Evolutionary conservation across 2,329 filamentous ascomycete species (phyloP).

Genomic region (Cladosporium sp.): DNA sequence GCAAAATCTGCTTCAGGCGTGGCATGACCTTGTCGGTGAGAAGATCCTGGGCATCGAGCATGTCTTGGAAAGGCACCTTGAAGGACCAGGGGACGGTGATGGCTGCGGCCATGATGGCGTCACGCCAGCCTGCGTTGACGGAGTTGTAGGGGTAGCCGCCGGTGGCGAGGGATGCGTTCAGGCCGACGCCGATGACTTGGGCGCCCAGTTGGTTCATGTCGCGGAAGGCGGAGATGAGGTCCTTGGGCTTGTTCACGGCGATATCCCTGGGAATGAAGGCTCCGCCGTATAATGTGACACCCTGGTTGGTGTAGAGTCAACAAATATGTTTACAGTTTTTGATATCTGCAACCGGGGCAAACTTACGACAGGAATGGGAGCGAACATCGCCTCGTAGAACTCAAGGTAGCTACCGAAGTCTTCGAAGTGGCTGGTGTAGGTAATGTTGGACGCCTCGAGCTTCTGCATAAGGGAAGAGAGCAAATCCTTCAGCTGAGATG

Average conservation of each 20-base stretch:
- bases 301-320: constrained; percentile 1
- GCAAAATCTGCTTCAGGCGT: constrained; percentile 41
- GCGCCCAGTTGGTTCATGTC: constrained; percentile 39
- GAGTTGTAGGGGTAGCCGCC: constrained; percentile 38
- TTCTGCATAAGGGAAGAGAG: constrained; percentile 48
- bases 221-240: constrained; percentile 37
- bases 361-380: constrained; percentile 35
- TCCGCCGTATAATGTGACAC: constrained; percentile 31
- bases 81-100: constrained; percentile 42
- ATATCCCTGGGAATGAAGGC: constrained; percentile 39
- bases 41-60: constrained; percentile 38
- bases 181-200: constrained; percentile 41
- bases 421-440: constrained; percentile 33
- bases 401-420: constrained; percentile 38
- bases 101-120: constrained; percentile 38
- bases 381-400: constrained; percentile 37
- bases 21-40: constrained; percentile 44
- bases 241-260: constrained; percentile 33
- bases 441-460: constrained; percentile 41
- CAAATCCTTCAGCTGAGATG: constrained; percentile 44
- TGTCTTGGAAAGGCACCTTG: constrained; percentile 39
- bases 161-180: constrained; percentile 40
- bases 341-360: background rate
- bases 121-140: constrained; percentile 43
- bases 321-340: background rate